Conservation (phyloP, 768 basidiomycete species). For the Collybia sp. region DNA sequence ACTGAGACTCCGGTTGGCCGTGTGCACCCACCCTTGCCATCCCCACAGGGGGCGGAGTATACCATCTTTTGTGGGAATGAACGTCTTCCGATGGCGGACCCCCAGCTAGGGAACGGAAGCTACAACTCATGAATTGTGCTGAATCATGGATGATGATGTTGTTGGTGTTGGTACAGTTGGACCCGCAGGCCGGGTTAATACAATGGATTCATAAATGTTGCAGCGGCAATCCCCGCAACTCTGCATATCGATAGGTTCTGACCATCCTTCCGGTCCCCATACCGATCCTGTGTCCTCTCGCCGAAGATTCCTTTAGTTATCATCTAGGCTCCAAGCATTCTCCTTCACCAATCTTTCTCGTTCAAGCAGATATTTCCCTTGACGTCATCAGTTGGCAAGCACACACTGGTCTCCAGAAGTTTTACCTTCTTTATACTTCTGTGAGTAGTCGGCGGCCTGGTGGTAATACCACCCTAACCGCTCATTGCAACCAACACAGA, state of each 20-base stretch:
- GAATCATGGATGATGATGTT: background rate
- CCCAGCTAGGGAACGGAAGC: conserved; percentile 16
- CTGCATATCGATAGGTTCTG: too few species aligned
- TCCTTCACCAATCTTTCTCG: conserved; percentile 78
- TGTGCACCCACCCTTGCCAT: conserved; percentile 52
- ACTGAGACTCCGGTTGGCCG: conserved; percentile 25
- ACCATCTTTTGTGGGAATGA: conserved; percentile 65
- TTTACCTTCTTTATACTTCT: conserved; percentile 85
- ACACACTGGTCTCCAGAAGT: background rate
- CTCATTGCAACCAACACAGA: conserved; percentile 75
- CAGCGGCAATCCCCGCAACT: too few species aligned
- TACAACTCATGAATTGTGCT: conserved; percentile 17
- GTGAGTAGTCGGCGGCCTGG: conserved; percentile 67
- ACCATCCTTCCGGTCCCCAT: too few species aligned
- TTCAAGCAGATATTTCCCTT: conserved; percentile 81
- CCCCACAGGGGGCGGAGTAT: conserved; percentile 59
- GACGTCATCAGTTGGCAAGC: background rate
- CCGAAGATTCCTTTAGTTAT: conserved; percentile 10
- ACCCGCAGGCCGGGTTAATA: too few species aligned
- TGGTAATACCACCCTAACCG: conserved; percentile 82
- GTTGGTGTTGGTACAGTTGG: conserved; percentile 4
- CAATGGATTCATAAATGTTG: too few species aligned
- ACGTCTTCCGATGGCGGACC: conserved; percentile 19
- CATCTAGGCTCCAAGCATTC: conserved; percentile 71
- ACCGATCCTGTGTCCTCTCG: too few species aligned